phyloP scores from a whole-genome alignment of 352 stramenopile genomes.

The Phytophthora podocarpi region DNA sequence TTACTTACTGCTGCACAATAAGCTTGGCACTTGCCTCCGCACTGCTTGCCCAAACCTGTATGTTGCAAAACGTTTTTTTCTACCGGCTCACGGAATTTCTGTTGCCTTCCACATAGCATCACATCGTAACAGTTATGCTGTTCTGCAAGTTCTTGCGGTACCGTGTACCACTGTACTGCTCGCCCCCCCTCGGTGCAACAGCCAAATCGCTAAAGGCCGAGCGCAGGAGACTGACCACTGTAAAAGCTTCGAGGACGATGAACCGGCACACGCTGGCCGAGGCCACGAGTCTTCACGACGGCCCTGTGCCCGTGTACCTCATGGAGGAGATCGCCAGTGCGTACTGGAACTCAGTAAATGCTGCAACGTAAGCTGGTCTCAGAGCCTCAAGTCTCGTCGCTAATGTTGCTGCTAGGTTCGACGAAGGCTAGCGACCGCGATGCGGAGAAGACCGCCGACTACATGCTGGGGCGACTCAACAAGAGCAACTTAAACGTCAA shows the following conservation, averaged over 20 bases:
- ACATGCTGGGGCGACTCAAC: conserved; percentile 68
- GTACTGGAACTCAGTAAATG: conserved; percentile 15
- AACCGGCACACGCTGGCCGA: conserved; percentile 82
- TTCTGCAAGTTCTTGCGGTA: no score
- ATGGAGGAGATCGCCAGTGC: conserved; percentile 86
- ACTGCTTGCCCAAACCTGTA: no score
- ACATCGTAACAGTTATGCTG: no score
- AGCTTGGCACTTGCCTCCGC: no score
- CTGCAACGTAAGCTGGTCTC: not conserved
- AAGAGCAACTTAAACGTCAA: conserved; percentile 89
- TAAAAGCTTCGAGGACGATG: conserved; percentile 55
- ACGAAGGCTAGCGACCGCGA: conserved; percentile 70
- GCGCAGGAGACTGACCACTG: no score
- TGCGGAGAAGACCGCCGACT: conserved; percentile 83
- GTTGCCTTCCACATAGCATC: no score
- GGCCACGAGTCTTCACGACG: conserved; percentile 85
- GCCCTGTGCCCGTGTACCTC: conserved; percentile 79
- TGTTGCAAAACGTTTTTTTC: no score
- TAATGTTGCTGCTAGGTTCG: conserved; percentile 40
- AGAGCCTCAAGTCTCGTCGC: not conserved
- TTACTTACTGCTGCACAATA: no score
- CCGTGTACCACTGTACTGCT: conserved; percentile 21
- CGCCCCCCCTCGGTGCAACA: conserved; percentile 4
- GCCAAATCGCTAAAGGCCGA: conserved; percentile 23
- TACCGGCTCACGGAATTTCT: no score